Percentiles rank a stretch among this genome's conserved stretches.
Evolutionary conservation across 352 stramenopile species (phyloP).

Genomic region (Globisporangium echinulatum): DNA sequence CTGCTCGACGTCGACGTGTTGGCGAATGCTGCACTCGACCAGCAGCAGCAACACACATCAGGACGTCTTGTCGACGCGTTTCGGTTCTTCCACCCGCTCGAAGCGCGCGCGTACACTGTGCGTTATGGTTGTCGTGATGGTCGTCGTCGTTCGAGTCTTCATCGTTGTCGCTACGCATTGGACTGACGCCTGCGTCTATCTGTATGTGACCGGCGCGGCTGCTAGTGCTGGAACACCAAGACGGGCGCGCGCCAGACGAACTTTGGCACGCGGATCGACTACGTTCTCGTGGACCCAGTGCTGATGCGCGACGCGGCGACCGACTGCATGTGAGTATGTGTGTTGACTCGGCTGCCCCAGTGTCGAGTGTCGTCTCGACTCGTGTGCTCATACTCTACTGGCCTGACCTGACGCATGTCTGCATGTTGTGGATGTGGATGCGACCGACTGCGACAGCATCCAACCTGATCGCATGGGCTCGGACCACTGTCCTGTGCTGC

Average conservation of each 20-base stretch:
- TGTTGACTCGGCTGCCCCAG: too few species aligned
- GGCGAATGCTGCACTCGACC: not conserved
- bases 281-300: conserved; percentile 68
- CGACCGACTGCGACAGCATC: conserved; percentile 21
- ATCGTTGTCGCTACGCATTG: not conserved
- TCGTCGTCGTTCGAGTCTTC: too few species aligned
- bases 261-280: conserved; percentile 89
- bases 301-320: conserved; percentile 39
- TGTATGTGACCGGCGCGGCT: too few species aligned
- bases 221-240: conserved; percentile 82
- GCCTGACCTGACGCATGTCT: not conserved
- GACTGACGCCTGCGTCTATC: not conserved
- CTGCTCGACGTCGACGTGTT: conserved; percentile 7
- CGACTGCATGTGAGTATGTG: conserved; percentile 46
- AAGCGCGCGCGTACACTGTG: conserved; percentile 78
- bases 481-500: conserved; percentile 74
- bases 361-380: too few species aligned
- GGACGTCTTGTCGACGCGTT: conserved; percentile 71
- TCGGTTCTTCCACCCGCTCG: conserved; percentile 63
- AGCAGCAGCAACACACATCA: not conserved
- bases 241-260: conserved; percentile 86
- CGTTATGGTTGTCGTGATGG: conserved; percentile 3
- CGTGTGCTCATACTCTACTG: not conserved
- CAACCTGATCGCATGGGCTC: conserved; percentile 56
- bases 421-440: not conserved